These are phyloP conservation scores for Daldinia sp. DNA, from an alignment of 2,329 filamentous ascomycete species.

Conservation along the genomic window DNA sequence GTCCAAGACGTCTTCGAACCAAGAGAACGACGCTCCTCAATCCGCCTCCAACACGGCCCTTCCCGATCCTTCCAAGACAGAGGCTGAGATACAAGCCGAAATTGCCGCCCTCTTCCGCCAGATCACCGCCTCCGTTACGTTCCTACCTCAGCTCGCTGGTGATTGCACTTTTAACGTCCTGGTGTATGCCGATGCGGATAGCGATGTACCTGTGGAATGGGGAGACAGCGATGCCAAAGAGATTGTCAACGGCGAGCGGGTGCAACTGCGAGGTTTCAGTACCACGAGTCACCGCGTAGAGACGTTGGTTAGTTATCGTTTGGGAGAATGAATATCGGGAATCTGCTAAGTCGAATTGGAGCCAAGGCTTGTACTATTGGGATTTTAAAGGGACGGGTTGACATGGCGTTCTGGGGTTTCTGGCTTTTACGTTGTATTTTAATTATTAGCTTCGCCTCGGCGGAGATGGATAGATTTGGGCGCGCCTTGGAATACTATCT, in stretches of 20 bases:
- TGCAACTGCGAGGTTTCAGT: slow-evolving; percentile 95
- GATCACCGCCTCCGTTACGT: slow-evolving; percentile 97
- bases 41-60: slow-evolving; percentile 38
- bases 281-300: slow-evolving; percentile 95
- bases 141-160: slow-evolving; percentile 90
- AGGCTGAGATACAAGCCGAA: slow-evolving; percentile 92
- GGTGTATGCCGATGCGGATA: slow-evolving; percentile 96
- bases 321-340: slow-evolving; percentile 57
- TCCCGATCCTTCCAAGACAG: slow-evolving; percentile 78
- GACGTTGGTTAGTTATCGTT: slow-evolving; percentile 92
- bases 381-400: slow-evolving; percentile 9
- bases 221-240: slow-evolving; percentile 98
- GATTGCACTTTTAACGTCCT: slow-evolving; percentile 99
- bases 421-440: neutral
- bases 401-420: slow-evolving; percentile 26
- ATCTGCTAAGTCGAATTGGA: neutral
- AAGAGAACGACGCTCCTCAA: slow-evolving; percentile 72
- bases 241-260: slow-evolving; percentile 92
- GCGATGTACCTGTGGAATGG: slow-evolving; percentile 97
- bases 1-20: slow-evolving; percentile 61
- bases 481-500: too few species aligned
- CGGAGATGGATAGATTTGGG: too few species aligned
- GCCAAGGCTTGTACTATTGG: neutral
- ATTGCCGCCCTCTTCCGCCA: slow-evolving; percentile 98
- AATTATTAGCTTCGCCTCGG: neutral